phyloP scores from a whole-genome alignment of 768 basidiomycete genomes.

The Lactifluus hygrophoroides region DNA sequence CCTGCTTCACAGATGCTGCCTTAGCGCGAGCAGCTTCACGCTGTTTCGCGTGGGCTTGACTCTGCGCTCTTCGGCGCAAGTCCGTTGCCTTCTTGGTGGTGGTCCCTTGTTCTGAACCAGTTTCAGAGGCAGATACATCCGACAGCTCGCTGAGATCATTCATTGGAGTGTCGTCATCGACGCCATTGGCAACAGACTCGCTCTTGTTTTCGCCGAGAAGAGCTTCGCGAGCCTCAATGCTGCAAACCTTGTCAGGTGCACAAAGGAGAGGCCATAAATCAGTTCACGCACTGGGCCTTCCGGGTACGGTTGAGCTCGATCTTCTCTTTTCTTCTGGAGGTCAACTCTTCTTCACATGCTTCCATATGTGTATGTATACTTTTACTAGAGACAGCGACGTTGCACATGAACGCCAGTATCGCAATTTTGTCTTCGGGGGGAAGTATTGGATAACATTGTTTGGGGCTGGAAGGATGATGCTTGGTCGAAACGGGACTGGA shows the following conservation, averaged over 20 bases:
- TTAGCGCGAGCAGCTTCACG: constrained; percentile 72
- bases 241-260: constrained; percentile 26
- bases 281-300: constrained; percentile 69
- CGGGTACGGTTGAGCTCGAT: constrained; percentile 89
- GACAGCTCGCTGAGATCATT: constrained; percentile 68
- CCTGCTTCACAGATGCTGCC: constrained; percentile 72
- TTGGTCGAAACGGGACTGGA: constrained; percentile 37
- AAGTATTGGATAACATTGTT: constrained; percentile 64
- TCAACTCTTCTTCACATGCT: constrained; percentile 79
- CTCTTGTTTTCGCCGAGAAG: constrained; percentile 50
- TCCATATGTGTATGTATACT: constrained; percentile 86
- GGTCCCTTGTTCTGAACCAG: constrained; percentile 41
- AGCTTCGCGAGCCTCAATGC: constrained; percentile 65
- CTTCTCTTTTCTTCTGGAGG: constrained; percentile 89
- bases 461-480: constrained; percentile 43
- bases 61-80: constrained; percentile 44
- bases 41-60: constrained; percentile 62
- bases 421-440: constrained; percentile 74
- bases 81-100: constrained; percentile 27
- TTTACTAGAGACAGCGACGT: constrained; percentile 85
- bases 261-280: neutral
- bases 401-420: constrained; percentile 82
- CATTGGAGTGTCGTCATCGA: constrained; percentile 49
- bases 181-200: constrained; percentile 26
- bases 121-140: constrained; percentile 56